Evolutionary conservation across 441 rosid species (phyloP).

Genomic region (Monsonia emarginata): DNA sequence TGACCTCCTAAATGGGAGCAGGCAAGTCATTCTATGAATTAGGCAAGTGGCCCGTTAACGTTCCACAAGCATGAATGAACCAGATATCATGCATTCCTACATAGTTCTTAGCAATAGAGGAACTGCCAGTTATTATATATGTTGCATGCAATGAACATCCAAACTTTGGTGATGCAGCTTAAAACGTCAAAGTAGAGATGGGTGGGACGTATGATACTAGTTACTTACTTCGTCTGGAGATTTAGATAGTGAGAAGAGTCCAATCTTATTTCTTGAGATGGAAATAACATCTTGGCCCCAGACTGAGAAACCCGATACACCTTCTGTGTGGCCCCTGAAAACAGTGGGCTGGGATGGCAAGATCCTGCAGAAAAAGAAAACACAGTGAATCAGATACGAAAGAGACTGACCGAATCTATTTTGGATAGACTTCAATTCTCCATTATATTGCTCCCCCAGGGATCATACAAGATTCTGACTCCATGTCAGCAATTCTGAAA

Average conservation of each 20-base stretch:
- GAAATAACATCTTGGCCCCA: slow-evolving; percentile 89
- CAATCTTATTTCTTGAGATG: slow-evolving; percentile 76
- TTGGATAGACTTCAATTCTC: neutral
- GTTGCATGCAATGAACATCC: neutral
- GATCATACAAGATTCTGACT: neutral
- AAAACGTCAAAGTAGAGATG: neutral
- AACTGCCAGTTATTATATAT: neutral
- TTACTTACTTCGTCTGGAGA: slow-evolving; percentile 51
- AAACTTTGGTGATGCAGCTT: slow-evolving; percentile 4
- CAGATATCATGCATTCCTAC: neutral
- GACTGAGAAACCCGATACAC: slow-evolving; percentile 63
- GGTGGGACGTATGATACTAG: neutral
- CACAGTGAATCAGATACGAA: slow-evolving; percentile 1
- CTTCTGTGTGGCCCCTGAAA: slow-evolving; percentile 62
- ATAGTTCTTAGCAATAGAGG: neutral
- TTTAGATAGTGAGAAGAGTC: slow-evolving; percentile 58
- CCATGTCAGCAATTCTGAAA: neutral
- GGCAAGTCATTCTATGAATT: too few relatives aligned
- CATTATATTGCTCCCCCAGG: neutral
- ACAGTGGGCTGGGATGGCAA: slow-evolving; percentile 39
- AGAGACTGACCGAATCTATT: neutral
- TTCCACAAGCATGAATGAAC: too few relatives aligned
- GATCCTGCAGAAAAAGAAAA: slow-evolving; percentile 43
- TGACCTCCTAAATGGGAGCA: too few relatives aligned
- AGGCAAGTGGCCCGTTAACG: too few relatives aligned